Evolutionary conservation across 257 asterid genomes (phyloP).

Genomic region (Leonotis leonurus): DNA sequence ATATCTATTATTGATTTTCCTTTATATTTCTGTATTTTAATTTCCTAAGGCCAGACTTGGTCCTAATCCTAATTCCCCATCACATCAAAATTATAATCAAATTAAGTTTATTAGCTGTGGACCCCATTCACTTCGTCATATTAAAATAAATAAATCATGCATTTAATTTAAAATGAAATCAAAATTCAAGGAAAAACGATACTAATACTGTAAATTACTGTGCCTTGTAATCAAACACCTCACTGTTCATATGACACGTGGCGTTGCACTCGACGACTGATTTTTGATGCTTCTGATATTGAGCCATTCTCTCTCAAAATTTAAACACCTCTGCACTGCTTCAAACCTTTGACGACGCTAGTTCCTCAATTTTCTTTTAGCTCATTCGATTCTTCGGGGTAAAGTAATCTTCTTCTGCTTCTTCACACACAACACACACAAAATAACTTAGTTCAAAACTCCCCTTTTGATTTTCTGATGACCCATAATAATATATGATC

Average conservation of each 20-base stretch:
- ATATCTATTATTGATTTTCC: no score
- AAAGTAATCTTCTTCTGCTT: conserved; percentile 1
- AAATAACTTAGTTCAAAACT: neutral
- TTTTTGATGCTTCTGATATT: neutral
- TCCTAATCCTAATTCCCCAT: neutral
- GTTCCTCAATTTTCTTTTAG: neutral
- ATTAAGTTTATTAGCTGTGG: no score
- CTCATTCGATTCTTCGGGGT: conserved; percentile 13
- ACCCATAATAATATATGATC: neutral
- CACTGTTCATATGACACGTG: conserved; percentile 26
- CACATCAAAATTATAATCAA: conserved; percentile 11
- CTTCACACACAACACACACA: neutral
- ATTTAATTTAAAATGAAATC: no score
- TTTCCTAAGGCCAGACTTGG: neutral
- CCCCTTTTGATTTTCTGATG: neutral
- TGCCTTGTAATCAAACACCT: neutral
- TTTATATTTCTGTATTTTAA: neutral
- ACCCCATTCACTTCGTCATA: neutral
- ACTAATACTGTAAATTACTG: no score
- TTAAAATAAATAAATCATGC: no score
- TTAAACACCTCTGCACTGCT: conserved; percentile 1
- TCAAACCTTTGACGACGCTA: neutral
- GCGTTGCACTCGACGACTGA: conserved; percentile 10
- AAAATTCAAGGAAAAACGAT: neutral
- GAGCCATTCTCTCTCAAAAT: neutral